A percentile compares a stretch with the other conserved stretches of the same genome.
Evolutionary conservation across 768 basidiomycete genomes (phyloP).

Genomic region (Lenzites betulinus): DNA sequence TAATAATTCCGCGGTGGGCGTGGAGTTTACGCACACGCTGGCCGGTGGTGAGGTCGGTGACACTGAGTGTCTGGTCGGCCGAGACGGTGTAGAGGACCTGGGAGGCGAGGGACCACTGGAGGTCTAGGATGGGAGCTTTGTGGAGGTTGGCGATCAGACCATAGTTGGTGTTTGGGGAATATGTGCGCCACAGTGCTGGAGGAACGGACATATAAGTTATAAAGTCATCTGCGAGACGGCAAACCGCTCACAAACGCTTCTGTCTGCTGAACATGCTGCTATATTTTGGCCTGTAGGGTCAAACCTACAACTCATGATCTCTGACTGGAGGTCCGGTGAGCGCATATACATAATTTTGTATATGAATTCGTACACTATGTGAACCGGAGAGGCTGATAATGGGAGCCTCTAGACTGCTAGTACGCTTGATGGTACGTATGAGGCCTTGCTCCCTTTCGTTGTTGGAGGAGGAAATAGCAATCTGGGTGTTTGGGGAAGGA

Average conservation of each 20-base stretch:
- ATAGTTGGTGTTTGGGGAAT: constrained; percentile 91
- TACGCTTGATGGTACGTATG: constrained; percentile 83
- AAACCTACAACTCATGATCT: constrained; percentile 91
- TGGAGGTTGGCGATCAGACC: constrained; percentile 79
- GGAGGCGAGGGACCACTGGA: constrained; percentile 84
- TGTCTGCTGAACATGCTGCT: constrained; percentile 89
- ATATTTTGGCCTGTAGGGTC: constrained; percentile 93
- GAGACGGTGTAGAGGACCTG: constrained; percentile 79
- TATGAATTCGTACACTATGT: constrained; percentile 58
- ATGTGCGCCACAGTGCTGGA: constrained; percentile 87
- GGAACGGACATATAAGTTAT: background rate
- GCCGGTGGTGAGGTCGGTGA: constrained; percentile 83
- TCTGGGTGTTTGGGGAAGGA: constrained; percentile 57
- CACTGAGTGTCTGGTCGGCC: constrained; percentile 82
- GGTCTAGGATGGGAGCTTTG: constrained; percentile 90
- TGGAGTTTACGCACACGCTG: constrained; percentile 78
- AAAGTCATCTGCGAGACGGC: too few relatives aligned
- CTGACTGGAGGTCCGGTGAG: constrained; percentile 48
- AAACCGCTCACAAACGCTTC: constrained; percentile 78
- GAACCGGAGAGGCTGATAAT: constrained; percentile 90
- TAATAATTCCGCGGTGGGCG: constrained; percentile 91
- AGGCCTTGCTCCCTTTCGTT: constrained; percentile 79
- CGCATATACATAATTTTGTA: background rate
- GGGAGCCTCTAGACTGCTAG: constrained; percentile 91
- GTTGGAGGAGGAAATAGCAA: constrained; percentile 73